Evolutionary conservation across 2,329 filamentous ascomycete genomes (phyloP), one percentile per base, ranked within the genome.

Genomic region (Shiraia bambusicola): DNA sequence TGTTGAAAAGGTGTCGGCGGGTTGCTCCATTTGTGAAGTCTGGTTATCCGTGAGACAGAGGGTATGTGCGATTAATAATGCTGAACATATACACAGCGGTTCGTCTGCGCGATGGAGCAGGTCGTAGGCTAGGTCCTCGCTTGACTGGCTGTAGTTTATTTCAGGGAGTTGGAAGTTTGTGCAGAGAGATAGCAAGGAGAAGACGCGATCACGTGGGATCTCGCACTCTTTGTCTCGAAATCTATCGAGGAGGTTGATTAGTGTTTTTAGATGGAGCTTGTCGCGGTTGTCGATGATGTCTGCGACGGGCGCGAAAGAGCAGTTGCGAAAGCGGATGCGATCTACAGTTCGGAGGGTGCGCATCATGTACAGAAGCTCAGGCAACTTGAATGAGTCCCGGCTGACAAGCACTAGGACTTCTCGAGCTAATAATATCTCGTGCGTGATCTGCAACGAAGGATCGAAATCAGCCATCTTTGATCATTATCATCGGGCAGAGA

Each of bases 141-240:
- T 35, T 17, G 37, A 25, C 14, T 39, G 28, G 17, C 17, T 25
- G 28, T 40, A 48, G 11, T 48, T 13, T 14, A 45, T 32, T 28
- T 40, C n/a, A 2, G 35, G 38, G 1, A 38, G 24, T 17, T 42
- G 35, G 3, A 28, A 29, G 14, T 37, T 35, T n/a, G 15, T 19
- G n/a, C 29, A 40, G 2, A 42, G 19, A 6, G 45, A 28, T 10
- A 41, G 31, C 8, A 49, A 32, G 2, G 45, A 45, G n/a, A 34
- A 45, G 14, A 49, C 15, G 13, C 38, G 37, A 25, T 45, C 45
- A 10, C 45, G 45, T 8, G 31, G 12, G n/a, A 45, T 37, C 4
- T 14, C 22, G 26, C 45, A 49, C 11, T 37, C 13, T 10, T 40
- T 31, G 8, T 36, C 25, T 3, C 29, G 37, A 19, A 32, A 47